Evolutionary conservation across 305 asterid species (phyloP), one percentile per base, ranked within the genome.

Genomic region (Fraxinus angustifolia): DNA sequence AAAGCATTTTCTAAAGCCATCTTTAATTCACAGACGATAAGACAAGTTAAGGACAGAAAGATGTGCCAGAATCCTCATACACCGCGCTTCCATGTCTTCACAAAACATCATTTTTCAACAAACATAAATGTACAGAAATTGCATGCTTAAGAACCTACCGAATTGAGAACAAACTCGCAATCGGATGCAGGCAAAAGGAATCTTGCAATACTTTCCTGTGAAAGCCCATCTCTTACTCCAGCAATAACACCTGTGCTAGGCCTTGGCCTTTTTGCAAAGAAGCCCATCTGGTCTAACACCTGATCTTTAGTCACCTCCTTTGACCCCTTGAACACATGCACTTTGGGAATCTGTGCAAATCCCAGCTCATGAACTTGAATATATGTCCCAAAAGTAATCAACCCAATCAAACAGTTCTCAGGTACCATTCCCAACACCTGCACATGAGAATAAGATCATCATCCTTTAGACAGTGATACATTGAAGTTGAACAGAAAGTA

Each of bases 351-450:
- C 88, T 91, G 97, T 78, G 96, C 97, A 82, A 88, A 96, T 21
- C 99, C 99, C 84, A 96, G 88, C 89, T 96, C 99, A 87, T 94
- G 98, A 82, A 96, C 90, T 80, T 93, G 97, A 74, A 96, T 98
- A 70, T 88, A 93, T 38, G 97, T 90, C 80, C 99, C 99, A 75
- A 96, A 94, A 4, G 98, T 96, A 79, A 96, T 93, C 86, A 96
- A 85, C 74, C 99, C 99, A 83, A 96, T 87, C 85, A 96, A 89
- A 87, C 94, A 94, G 91, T 94, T 96, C 86, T 93, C 99, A 33
- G 99, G 96, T 81, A 93, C 80, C 88, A 91, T 92, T 86, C 98
- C 98, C 80, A 94, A 80, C 75, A 90, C 97, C 98, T 96, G 93
- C 87, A 83, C 81, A 42, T 58, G 81, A 87, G 79, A 79, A 38